Conservation (phyloP, 192 early-diverging fungal species). For the Neocallimastix lanati region DNA sequence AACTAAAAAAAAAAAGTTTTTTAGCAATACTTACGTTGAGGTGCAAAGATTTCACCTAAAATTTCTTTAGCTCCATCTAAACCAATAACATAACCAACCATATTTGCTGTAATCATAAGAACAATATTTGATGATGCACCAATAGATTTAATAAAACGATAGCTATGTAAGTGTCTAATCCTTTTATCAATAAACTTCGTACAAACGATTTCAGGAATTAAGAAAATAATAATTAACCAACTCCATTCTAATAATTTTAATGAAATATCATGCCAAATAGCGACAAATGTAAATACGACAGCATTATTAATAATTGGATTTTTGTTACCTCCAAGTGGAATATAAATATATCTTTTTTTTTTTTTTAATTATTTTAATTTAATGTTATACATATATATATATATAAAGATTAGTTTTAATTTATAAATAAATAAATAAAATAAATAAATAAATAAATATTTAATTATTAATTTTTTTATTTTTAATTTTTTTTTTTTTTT, state of each 20-base stretch:
- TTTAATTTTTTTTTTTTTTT: no score
- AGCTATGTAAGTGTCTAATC: conserved; percentile 14
- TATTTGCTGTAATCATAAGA: conserved; percentile 85
- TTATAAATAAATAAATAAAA: neutral
- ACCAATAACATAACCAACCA: conserved; percentile 88
- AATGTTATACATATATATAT: no score
- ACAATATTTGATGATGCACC: conserved; percentile 76
- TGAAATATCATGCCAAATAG: conserved; percentile 90
- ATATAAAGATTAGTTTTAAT: no score
- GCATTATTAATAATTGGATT: conserved; percentile 59
- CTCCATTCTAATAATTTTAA: conserved; percentile 73
- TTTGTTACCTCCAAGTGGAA: conserved; percentile 69
- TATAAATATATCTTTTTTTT: conserved; percentile 57
- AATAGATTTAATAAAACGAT: conserved; percentile 56
- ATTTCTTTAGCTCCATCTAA: conserved; percentile 66
- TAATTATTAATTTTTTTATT: no score
- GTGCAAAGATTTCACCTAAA: conserved; percentile 41
- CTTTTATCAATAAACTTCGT: conserved; percentile 23
- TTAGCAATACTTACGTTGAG: conserved; percentile 15
- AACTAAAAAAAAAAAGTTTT: no score
- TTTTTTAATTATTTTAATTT: no score
- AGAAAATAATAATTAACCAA: conserved; percentile 70
- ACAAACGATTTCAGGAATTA: conserved; percentile 67
- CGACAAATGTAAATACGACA: conserved; percentile 89
- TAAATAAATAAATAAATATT: no score